These are phyloP conservation scores for Pulveroboletus sp. DNA, from an alignment of 768 basidiomycete species.

Conservation along the genomic window DNA sequence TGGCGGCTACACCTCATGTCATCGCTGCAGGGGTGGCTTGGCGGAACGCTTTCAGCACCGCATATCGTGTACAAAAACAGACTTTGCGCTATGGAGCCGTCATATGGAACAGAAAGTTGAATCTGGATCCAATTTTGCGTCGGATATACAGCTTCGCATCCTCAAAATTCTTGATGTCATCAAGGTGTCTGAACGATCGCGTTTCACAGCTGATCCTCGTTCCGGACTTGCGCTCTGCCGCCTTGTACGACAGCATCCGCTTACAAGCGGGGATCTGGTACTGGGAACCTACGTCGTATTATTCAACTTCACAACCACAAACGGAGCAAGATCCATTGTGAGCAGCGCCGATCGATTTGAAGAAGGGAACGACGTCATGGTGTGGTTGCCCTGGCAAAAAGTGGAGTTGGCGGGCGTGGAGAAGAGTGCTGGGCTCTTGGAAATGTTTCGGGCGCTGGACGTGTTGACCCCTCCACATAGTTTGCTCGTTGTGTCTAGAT, in stretches of 20 bases:
- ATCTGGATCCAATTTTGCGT: conserved; percentile 26
- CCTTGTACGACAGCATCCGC: conserved; percentile 21
- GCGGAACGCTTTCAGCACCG: conserved; percentile 46
- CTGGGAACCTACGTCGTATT: conserved; percentile 32
- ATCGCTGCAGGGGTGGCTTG: conserved; percentile 46
- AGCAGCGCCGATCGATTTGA: conserved; percentile 37
- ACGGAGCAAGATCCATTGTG: conserved; percentile 20
- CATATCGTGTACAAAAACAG: conserved; percentile 41
- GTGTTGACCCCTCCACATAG: conserved; percentile 27
- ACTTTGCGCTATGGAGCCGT: conserved; percentile 49
- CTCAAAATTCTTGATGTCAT: conserved; percentile 37
- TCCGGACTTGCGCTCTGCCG: conserved; percentile 43
- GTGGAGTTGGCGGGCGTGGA: conserved; percentile 24
- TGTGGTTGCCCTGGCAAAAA: conserved; percentile 52
- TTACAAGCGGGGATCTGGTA: conserved; percentile 13
- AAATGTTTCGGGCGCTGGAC: conserved; percentile 21
- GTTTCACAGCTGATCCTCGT: conserved; percentile 22
- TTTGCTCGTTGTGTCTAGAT: conserved; percentile 28
- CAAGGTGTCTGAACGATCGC: conserved; percentile 27
- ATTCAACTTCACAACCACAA: conserved; percentile 34
- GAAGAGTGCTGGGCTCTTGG: conserved; percentile 11
- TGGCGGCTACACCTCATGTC: not conserved
- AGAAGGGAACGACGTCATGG: conserved; percentile 37
- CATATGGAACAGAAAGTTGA: conserved; percentile 39
- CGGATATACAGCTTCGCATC: conserved; percentile 43